Conservation (phyloP, 805 yeast genomes). For the Saturnispora sanitii region DNA sequence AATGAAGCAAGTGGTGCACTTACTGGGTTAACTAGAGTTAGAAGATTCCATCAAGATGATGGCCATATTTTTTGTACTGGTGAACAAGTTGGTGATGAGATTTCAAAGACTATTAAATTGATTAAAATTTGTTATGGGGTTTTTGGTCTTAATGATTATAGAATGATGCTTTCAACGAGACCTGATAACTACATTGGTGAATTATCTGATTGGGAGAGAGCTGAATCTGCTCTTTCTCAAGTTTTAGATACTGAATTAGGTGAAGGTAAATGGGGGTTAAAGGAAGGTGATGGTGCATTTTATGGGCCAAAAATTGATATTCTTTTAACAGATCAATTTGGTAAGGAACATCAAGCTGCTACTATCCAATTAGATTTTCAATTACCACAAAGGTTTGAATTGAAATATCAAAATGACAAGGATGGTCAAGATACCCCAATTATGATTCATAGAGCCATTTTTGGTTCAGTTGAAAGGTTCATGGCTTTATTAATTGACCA, state of each 20-base stretch:
- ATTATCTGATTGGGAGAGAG: constrained; percentile 66
- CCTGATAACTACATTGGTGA: constrained; percentile 80
- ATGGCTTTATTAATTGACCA: constrained; percentile 86
- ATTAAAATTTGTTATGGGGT: constrained; percentile 65
- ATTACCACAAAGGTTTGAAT: constrained; percentile 73
- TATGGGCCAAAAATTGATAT: constrained; percentile 96
- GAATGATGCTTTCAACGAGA: constrained; percentile 72
- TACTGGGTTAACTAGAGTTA: constrained; percentile 83
- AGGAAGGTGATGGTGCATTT: constrained; percentile 94
- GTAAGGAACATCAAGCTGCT: constrained; percentile 86
- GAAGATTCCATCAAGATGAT: constrained; percentile 96
- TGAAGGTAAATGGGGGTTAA: constrained; percentile 48
- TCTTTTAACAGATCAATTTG: constrained; percentile 66
- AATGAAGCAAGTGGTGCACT: constrained; percentile 94
- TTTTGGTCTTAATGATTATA: constrained; percentile 51
- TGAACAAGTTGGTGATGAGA: constrained; percentile 68
- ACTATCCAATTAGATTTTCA: constrained; percentile 95
- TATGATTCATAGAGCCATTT: constrained; percentile 92
- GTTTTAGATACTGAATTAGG: constrained; percentile 49
- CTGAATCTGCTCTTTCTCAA: constrained; percentile 55
- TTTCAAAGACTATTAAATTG: constrained; percentile 57
- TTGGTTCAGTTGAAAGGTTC: constrained; percentile 90
- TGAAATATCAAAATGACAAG: constrained; percentile 52
- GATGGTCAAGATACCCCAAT: constrained; percentile 60
- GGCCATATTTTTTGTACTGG: constrained; percentile 90